Percentiles rank a stretch among this genome's conserved stretches.
Conservation (phyloP, 1,284 basidiomycete genomes). For the Hypsizygus ulmarius region DNA sequence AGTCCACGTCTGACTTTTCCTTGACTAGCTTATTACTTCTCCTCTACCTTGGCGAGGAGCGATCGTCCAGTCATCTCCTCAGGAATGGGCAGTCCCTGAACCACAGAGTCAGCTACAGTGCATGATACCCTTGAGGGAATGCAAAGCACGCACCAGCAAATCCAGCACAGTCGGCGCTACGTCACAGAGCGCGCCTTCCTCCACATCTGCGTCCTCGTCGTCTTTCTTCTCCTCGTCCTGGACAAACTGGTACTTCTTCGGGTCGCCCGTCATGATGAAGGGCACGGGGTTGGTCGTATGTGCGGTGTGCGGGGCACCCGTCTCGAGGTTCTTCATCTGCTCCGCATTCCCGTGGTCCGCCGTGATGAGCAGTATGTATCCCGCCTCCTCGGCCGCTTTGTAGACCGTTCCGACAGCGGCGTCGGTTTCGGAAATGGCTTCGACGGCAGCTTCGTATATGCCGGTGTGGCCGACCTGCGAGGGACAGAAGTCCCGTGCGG, state of each 20-base stretch:
- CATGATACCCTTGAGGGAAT: neutral
- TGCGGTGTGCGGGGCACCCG: conserved; percentile 83
- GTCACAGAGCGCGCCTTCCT: conserved; percentile 77
- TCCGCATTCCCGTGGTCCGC: conserved; percentile 93
- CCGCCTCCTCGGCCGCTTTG: conserved; percentile 79
- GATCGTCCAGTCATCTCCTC: conserved; percentile 29
- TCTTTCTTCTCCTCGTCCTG: conserved; percentile 41
- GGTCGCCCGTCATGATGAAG: conserved; percentile 43
- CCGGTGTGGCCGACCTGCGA: conserved; percentile 84
- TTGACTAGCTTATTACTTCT: no score
- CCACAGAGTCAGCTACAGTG: neutral
- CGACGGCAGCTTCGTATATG: conserved; percentile 82
- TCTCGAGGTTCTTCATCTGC: conserved; percentile 85
- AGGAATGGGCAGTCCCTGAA: conserved; percentile 53
- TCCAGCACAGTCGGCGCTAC: conserved; percentile 85
- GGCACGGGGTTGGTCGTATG: conserved; percentile 79
- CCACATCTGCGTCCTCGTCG: conserved; percentile 49
- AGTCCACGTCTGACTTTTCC: no score
- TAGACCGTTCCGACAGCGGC: conserved; percentile 83
- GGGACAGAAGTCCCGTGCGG: neutral
- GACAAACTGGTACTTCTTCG: conserved; percentile 31
- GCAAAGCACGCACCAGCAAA: conserved; percentile 51
- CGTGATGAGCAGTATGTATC: conserved; percentile 83
- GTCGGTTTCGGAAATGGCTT: conserved; percentile 82
- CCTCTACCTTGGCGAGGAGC: no score